phyloP scores from a whole-genome alignment of 139 green algal genomes.

The Tetratostichococcus sp. region DNA sequence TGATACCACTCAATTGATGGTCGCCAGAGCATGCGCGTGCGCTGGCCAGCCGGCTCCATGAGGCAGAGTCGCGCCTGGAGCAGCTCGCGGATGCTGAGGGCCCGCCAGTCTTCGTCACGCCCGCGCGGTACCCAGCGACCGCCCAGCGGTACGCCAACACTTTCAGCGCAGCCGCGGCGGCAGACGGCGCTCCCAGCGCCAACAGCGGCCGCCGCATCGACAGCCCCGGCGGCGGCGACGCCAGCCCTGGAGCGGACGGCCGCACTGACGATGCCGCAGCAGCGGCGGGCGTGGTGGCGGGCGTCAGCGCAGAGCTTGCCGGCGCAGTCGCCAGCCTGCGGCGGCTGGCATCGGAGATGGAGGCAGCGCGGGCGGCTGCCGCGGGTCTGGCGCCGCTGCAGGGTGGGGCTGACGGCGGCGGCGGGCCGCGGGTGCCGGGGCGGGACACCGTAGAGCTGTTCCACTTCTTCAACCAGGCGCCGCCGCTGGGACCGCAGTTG shows the following conservation, averaged over 20 bases:
- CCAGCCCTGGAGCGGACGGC: too few relatives aligned
- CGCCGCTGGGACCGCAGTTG: too few relatives aligned
- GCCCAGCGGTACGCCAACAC: neutral
- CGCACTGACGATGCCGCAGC: too few relatives aligned
- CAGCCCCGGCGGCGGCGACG: too few relatives aligned
- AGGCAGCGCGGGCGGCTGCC: too few relatives aligned
- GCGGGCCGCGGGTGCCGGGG: neutral
- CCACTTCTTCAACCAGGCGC: neutral
- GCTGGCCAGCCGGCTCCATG: neutral
- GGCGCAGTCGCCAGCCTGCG: neutral
- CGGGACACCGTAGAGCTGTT: neutral
- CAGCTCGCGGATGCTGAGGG: neutral
- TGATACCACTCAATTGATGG: too few relatives aligned
- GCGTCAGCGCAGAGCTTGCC: neutral
- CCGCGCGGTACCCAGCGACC: neutral
- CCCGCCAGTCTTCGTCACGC: neutral
- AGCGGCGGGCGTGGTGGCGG: neutral
- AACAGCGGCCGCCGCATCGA: too few relatives aligned
- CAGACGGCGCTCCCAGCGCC: neutral
- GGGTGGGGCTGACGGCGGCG: too few relatives aligned
- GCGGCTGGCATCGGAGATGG: neutral
- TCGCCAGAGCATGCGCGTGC: neutral
- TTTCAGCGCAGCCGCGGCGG: neutral
- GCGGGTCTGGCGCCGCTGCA: too few relatives aligned
- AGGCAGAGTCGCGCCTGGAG: neutral